Evolutionary conservation across 441 rosid genomes (phyloP).

Genomic region (Gossypium aridum): DNA sequence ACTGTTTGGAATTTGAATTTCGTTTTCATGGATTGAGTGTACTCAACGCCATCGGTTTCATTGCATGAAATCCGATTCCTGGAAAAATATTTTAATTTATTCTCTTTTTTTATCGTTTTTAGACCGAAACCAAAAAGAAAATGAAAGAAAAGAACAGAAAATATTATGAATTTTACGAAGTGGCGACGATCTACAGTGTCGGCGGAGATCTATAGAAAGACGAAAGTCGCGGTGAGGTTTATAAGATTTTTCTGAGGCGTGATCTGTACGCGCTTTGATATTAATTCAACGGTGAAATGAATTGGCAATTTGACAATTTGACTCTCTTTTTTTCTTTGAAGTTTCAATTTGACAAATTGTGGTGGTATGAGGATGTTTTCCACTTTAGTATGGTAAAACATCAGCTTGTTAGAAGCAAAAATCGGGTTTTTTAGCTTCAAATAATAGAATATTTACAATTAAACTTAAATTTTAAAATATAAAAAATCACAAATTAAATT

Average conservation of each 20-base stretch:
- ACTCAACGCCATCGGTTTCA: constrained; percentile 37
- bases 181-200: constrained; percentile 14
- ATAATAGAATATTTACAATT: too few relatives aligned
- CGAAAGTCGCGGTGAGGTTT: background rate
- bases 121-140: background rate
- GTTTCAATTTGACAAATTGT: background rate
- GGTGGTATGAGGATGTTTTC: background rate
- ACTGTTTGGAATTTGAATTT: background rate
- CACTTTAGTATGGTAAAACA: too few relatives aligned
- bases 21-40: constrained; percentile 32
- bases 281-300: background rate
- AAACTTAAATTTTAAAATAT: too few relatives aligned
- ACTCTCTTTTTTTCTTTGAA: too few relatives aligned
- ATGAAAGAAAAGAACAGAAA: background rate
- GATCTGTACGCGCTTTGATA: background rate
- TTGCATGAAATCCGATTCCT: constrained; percentile 31
- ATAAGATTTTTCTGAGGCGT: background rate
- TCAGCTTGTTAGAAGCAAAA: too few relatives aligned
- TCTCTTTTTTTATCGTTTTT: background rate
- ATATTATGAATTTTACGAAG: background rate
- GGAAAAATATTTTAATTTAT: background rate
- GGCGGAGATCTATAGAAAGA: constrained; percentile 28
- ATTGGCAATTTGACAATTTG: background rate
- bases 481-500: too few relatives aligned
- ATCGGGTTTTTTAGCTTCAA: too few relatives aligned